Conservation (phyloP, 2,329 filamentous ascomycete genomes). For the Rutstroemia sp. region DNA sequence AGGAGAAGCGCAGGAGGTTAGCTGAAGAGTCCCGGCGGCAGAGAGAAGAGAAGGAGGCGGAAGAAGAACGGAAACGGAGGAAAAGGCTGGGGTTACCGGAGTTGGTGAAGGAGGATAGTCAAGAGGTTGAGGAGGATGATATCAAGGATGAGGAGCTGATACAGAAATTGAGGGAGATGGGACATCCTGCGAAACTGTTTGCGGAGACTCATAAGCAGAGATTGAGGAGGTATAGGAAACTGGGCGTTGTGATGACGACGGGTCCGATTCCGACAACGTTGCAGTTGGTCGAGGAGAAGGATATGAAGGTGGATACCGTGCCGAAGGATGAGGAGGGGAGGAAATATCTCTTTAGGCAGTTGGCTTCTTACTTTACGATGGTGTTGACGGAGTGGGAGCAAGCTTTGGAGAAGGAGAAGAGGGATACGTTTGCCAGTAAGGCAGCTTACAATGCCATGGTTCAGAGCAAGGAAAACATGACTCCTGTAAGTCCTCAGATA, state of each 20-base stretch:
- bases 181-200: constrained; percentile 70
- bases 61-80: constrained; percentile 64
- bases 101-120: constrained; percentile 44
- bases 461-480: constrained; percentile 81
- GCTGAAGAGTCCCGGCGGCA: constrained; percentile 70
- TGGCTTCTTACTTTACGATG: constrained; percentile 94
- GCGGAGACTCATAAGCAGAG: constrained; percentile 69
- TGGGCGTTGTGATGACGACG: constrained; percentile 53
- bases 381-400: constrained; percentile 81
- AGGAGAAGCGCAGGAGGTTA: constrained; percentile 74
- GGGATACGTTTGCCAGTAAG: constrained; percentile 68
- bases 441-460: constrained; percentile 79
- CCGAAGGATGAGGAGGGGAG: constrained; percentile 56
- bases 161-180: constrained; percentile 58
- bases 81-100: constrained; percentile 78
- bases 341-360: constrained; percentile 72
- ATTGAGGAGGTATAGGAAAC: constrained; percentile 61
- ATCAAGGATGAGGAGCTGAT: constrained; percentile 65
- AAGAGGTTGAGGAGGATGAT: constrained; percentile 48
- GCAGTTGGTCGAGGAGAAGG: constrained; percentile 69
- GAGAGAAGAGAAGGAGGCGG: constrained; percentile 65
- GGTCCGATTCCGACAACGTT: constrained; percentile 85
- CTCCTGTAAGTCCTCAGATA: constrained; percentile 46
- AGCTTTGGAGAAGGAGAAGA: constrained; percentile 61
- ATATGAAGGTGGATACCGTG: constrained; percentile 74